Conservation (phyloP, 2,329 filamentous ascomycete species). For the Dactylellina drechsleri region DNA sequence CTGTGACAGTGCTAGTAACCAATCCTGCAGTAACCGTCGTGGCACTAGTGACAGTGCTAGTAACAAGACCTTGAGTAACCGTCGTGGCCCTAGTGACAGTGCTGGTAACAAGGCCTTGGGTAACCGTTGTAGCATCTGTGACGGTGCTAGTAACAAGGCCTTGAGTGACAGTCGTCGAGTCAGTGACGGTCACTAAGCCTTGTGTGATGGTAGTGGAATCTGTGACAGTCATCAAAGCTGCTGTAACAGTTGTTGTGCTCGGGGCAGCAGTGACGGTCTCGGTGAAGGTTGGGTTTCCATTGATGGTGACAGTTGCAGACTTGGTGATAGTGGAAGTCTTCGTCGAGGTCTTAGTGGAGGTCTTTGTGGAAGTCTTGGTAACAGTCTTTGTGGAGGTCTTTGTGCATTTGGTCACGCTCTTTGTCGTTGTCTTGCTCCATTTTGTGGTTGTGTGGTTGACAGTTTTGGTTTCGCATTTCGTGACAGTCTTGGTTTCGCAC, state of each 20-base stretch:
- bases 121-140: neutral
- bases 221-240: neutral
- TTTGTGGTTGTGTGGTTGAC: conserved; percentile 22
- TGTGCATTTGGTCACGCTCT: conserved; percentile 14
- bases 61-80: neutral
- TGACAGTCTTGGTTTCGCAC: conserved; percentile 28
- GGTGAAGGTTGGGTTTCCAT: conserved; percentile 3
- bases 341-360: neutral
- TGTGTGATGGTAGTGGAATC: neutral
- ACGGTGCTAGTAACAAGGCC: neutral
- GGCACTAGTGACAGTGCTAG: conserved; percentile 3
- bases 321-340: conserved; percentile 8
- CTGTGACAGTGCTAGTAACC: neutral
- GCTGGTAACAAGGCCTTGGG: neutral
- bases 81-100: neutral
- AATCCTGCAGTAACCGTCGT: conserved; percentile 3
- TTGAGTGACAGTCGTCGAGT: neutral
- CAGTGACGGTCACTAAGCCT: neutral
- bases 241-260: conserved; percentile 3
- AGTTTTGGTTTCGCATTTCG: conserved; percentile 38
- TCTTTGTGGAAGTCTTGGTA: conserved; percentile 6
- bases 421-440: conserved; percentile 18
- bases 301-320: neutral
- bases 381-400: conserved; percentile 11
- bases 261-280: conserved; percentile 12